phyloP scores from a whole-genome alignment of 805 yeast genomes.

The Candida argentea region DNA sequence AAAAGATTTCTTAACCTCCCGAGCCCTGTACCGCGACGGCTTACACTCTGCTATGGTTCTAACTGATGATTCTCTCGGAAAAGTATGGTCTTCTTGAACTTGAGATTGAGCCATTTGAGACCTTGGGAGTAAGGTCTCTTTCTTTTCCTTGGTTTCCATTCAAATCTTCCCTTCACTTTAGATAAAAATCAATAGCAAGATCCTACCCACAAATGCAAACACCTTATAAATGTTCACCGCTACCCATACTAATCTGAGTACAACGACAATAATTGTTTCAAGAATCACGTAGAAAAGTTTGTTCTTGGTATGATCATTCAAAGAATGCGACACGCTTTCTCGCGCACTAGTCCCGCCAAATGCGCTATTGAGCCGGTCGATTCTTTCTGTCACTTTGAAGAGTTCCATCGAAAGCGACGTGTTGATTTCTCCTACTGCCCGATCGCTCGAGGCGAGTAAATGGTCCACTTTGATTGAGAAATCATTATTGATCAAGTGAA shows the following conservation, averaged over 20 bases:
- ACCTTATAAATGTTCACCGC: constrained; percentile 38
- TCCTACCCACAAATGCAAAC: constrained; percentile 12
- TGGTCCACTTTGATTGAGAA: constrained; percentile 50
- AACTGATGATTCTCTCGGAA: too few species aligned
- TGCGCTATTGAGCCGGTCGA: constrained; percentile 31
- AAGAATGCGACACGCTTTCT: too few species aligned
- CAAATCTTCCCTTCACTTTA: too few species aligned
- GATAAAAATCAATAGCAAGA: too few species aligned
- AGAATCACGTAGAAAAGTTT: constrained; percentile 32
- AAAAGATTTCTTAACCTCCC: too few species aligned
- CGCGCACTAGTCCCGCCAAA: constrained; percentile 4
- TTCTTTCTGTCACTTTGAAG: constrained; percentile 40
- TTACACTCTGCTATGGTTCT: too few species aligned
- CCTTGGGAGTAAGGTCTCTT: too few species aligned
- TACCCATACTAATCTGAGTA: constrained; percentile 48
- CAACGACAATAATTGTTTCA: constrained; percentile 43
- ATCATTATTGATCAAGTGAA: constrained; percentile 28
- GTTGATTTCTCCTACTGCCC: constrained; percentile 64
- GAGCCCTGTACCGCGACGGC: too few species aligned
- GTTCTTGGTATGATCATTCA: constrained; percentile 18
- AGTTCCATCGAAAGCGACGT: constrained; percentile 59
- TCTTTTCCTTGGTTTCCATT: too few species aligned
- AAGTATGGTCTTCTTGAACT: too few species aligned
- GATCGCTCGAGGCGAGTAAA: constrained; percentile 50
- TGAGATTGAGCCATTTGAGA: too few species aligned